These are phyloP conservation scores for Penstemon newberryi DNA, from an alignment of 257 asterid species.

Conservation along the genomic window DNA sequence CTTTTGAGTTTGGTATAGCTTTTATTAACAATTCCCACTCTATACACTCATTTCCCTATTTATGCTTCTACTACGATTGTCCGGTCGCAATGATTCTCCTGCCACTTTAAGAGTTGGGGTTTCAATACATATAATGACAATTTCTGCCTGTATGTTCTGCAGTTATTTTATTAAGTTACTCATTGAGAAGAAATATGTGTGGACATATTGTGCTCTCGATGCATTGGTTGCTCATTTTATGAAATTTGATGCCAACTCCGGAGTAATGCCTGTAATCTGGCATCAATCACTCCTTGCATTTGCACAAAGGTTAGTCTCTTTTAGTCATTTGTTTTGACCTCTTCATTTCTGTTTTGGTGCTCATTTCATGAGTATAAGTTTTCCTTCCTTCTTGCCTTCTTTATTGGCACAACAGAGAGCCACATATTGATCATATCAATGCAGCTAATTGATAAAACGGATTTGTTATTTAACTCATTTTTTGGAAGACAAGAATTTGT, in stretches of 20 bases:
- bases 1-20: not conserved
- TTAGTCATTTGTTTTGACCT: conserved; percentile 10
- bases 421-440: not conserved
- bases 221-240: conserved; percentile 84
- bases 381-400: conserved; percentile 4
- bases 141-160: conserved; percentile 31
- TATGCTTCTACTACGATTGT: too few relatives aligned
- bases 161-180: conserved; percentile 78
- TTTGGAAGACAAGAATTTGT: not conserved
- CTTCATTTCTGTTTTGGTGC: not conserved
- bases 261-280: conserved; percentile 94
- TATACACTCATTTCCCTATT: not conserved
- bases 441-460: not conserved
- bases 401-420: conserved; percentile 9
- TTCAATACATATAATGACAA: not conserved
- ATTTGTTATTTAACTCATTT: not conserved
- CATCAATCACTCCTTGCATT: conserved; percentile 92
- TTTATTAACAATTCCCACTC: not conserved
- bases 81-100: too few relatives aligned
- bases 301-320: conserved; percentile 23
- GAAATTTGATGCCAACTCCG: conserved; percentile 65
- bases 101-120: not conserved
- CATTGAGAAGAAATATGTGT: conserved; percentile 86
- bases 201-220: conserved; percentile 89
- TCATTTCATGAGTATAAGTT: not conserved